Evolutionary conservation across 2,329 filamentous ascomycete genomes (phyloP).

Genomic region (Botryosphaeria dothidea): DNA sequence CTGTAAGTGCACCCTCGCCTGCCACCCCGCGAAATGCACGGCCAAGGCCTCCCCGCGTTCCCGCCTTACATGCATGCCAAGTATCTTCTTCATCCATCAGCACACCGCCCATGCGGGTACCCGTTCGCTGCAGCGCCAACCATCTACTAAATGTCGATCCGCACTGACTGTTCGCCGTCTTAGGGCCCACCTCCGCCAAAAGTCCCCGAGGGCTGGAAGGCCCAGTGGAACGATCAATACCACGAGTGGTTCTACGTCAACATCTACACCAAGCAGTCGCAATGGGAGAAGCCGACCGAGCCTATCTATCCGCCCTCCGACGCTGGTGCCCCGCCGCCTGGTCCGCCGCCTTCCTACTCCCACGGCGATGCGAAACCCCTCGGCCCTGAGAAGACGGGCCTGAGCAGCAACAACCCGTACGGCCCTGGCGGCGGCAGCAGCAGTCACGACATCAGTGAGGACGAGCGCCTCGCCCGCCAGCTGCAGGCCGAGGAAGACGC

Average conservation of each 20-base stretch:
- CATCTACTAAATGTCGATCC: constrained; percentile 19
- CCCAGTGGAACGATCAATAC: constrained; percentile 82
- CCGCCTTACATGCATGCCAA: constrained; percentile 7
- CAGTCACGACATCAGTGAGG: constrained; percentile 54
- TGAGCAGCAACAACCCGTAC: constrained; percentile 75
- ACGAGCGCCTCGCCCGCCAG: constrained; percentile 72
- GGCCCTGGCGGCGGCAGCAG: constrained; percentile 31
- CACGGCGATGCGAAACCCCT: constrained; percentile 43
- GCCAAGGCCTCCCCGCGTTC: background rate
- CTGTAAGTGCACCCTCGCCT: constrained; percentile 27
- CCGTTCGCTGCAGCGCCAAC: background rate
- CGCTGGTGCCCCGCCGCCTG: constrained; percentile 50
- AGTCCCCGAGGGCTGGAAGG: constrained; percentile 79
- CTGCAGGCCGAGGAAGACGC: constrained; percentile 84
- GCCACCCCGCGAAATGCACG: background rate
- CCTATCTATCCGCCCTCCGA: constrained; percentile 59
- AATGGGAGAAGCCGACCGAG: constrained; percentile 82
- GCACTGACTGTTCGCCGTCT: background rate
- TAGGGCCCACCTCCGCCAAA: constrained; percentile 58
- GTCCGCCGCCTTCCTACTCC: constrained; percentile 69
- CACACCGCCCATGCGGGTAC: constrained; percentile 5
- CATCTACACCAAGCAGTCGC: constrained; percentile 80
- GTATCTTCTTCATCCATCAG: background rate
- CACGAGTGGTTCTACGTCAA: constrained; percentile 95
- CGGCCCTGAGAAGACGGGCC: constrained; percentile 47